Conservation (phyloP, 1,139 yeast species). For the Taiozyma onychis region DNA sequence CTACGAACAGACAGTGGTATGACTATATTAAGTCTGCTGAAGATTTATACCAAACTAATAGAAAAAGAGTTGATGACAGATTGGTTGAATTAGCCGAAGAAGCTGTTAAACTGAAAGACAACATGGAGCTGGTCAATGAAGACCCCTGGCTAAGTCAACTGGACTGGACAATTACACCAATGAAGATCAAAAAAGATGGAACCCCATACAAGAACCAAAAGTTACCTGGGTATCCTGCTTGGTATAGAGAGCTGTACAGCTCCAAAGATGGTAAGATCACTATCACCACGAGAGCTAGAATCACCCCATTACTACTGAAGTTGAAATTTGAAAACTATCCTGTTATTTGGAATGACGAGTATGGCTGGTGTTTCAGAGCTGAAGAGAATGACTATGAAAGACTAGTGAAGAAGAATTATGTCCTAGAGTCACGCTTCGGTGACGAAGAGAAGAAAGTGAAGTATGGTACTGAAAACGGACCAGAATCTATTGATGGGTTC, state of each 20-base stretch:
- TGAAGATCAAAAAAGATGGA: slow-evolving; percentile 64
- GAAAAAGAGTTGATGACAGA: slow-evolving; percentile 50
- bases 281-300: slow-evolving; percentile 66
- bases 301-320: slow-evolving; percentile 69
- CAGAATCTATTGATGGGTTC: slow-evolving; percentile 1
- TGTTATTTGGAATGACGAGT: slow-evolving; percentile 65
- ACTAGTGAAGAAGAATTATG: slow-evolving; percentile 49
- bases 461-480: slow-evolving; percentile 9
- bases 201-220: slow-evolving; percentile 74
- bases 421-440: slow-evolving; percentile 17
- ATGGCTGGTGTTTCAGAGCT: slow-evolving; percentile 89
- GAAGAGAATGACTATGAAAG: slow-evolving; percentile 31
- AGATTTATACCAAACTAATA: slow-evolving; percentile 52
- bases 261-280: slow-evolving; percentile 41
- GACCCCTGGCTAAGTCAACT: slow-evolving; percentile 92
- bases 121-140: slow-evolving; percentile 24
- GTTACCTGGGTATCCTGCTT: slow-evolving; percentile 86
- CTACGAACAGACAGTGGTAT: slow-evolving; percentile 75
- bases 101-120: slow-evolving; percentile 39
- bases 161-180: slow-evolving; percentile 73
- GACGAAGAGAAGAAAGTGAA: slow-evolving; percentile 18
- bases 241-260: slow-evolving; percentile 78
- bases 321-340: slow-evolving; percentile 87
- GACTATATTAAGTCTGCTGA: slow-evolving; percentile 69
- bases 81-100: slow-evolving; percentile 57